phyloP scores from a whole-genome alignment of 1,139 yeast genomes.

The Debaryomyces robertsiae region DNA sequence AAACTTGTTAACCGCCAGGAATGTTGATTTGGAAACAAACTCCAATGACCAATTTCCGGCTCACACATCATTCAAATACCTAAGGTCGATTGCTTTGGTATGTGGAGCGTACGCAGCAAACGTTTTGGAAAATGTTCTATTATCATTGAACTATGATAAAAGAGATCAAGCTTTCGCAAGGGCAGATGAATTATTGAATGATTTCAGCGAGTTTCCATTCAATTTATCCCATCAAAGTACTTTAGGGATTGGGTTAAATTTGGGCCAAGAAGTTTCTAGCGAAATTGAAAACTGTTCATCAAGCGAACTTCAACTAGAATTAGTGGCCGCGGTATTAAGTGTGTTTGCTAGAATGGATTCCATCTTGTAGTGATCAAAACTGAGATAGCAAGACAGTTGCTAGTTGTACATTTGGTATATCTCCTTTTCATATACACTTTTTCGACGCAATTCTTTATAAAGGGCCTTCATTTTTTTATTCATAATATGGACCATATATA shows the following conservation, averaged over 20 bases:
- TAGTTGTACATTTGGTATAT: no score
- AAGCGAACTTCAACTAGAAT: constrained; percentile 74
- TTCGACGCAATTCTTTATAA: not conserved
- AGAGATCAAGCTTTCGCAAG: constrained; percentile 92
- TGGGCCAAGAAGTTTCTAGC: constrained; percentile 63
- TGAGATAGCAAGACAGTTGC: no score
- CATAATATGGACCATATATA: constrained; percentile 5
- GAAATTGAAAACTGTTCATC: constrained; percentile 65
- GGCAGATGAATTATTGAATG: constrained; percentile 85
- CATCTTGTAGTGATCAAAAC: constrained; percentile 41
- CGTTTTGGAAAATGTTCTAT: constrained; percentile 87
- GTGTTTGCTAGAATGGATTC: constrained; percentile 65
- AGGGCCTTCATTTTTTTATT: not conserved
- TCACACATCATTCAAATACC: constrained; percentile 64
- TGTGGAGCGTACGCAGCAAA: constrained; percentile 95
- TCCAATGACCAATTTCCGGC: constrained; percentile 67
- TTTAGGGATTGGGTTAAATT: constrained; percentile 75
- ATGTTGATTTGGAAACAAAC: constrained; percentile 53
- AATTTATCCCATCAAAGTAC: constrained; percentile 53
- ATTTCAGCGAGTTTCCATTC: constrained; percentile 89
- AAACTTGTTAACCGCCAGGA: constrained; percentile 69
- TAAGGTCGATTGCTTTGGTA: constrained; percentile 80
- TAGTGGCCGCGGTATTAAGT: constrained; percentile 82
- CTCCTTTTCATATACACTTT: constrained; percentile 7
- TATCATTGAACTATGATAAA: constrained; percentile 78